Conservation (phyloP, 1,139 yeast species). For the Arxiozyma slooffiae region DNA sequence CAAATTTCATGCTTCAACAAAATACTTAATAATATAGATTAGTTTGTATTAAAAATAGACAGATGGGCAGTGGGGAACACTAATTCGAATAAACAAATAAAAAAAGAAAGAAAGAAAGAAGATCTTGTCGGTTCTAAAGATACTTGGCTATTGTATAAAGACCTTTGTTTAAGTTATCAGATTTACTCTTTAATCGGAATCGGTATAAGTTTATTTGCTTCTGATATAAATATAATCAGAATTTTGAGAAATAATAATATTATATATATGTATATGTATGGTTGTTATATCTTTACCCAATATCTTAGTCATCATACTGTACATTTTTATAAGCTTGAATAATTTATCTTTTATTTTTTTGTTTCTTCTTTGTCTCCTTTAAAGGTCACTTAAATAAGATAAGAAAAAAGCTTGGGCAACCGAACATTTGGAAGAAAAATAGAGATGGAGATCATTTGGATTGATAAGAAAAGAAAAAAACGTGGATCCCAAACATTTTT, state of each 20-base stretch:
- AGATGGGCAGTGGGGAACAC: background rate
- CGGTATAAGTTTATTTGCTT: too few species aligned
- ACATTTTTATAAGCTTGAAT: too few species aligned
- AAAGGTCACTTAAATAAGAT: too few species aligned
- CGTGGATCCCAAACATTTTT: background rate
- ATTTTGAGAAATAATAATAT: too few species aligned
- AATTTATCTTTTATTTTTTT: background rate
- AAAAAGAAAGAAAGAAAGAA: too few species aligned
- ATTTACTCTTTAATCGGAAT: too few species aligned
- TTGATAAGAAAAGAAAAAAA: background rate
- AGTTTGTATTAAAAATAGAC: background rate
- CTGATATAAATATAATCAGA: too few species aligned
- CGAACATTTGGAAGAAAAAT: too few species aligned
- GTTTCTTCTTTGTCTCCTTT: too few species aligned
- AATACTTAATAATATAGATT: too few species aligned
- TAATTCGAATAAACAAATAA: background rate
- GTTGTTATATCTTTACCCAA: background rate
- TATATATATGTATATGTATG: background rate
- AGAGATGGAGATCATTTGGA: background rate
- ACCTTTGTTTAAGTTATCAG: too few species aligned
- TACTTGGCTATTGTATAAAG: background rate
- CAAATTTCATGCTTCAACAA: slow-evolving; percentile 40
- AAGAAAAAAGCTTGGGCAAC: too few species aligned
- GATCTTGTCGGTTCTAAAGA: background rate
- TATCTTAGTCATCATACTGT: background rate